These are phyloP conservation scores for Spongospora subterranea DNA, from an alignment of 208 protist species.

Conservation along the genomic window DNA sequence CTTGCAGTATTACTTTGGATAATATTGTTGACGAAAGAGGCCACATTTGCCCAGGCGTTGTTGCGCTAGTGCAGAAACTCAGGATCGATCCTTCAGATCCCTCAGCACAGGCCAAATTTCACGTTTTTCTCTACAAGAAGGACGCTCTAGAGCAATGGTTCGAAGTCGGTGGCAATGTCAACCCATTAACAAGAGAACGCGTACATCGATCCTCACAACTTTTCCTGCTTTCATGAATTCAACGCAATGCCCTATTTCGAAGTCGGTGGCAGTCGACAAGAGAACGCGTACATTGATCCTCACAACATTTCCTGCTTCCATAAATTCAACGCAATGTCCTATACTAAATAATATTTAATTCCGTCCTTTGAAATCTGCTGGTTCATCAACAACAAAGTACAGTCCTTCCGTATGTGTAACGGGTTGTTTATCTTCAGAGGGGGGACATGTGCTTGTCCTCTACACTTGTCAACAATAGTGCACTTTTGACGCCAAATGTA, in stretches of 20 bases:
- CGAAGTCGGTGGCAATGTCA: constrained; percentile 33
- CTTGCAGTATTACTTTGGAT: constrained; percentile 1
- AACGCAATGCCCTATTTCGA: too few species aligned
- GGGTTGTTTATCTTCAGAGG: too few species aligned
- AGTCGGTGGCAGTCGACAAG: background rate
- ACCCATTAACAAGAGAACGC: constrained; percentile 4
- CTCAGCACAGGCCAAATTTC: background rate
- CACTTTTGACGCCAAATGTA: too few species aligned
- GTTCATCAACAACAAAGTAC: too few species aligned
- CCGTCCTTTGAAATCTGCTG: too few species aligned
- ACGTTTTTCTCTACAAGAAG: constrained; percentile 46
- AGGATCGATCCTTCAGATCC: background rate
- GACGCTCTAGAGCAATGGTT: constrained; percentile 38
- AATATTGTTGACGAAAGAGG: constrained; percentile 47
- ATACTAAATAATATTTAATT: too few species aligned
- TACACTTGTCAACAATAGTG: too few species aligned
- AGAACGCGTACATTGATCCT: constrained; percentile 30
- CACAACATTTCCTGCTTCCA: background rate
- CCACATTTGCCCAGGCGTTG: background rate
- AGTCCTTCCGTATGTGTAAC: too few species aligned
- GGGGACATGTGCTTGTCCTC: too few species aligned
- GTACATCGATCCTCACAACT: constrained; percentile 49
- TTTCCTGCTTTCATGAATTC: constrained; percentile 12
- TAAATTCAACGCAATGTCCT: too few species aligned
- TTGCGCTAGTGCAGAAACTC: constrained; percentile 35